These are phyloP conservation scores for Verticillium isaacii DNA, from an alignment of 2,329 filamentous ascomycete genomes.

Conservation along the genomic window DNA sequence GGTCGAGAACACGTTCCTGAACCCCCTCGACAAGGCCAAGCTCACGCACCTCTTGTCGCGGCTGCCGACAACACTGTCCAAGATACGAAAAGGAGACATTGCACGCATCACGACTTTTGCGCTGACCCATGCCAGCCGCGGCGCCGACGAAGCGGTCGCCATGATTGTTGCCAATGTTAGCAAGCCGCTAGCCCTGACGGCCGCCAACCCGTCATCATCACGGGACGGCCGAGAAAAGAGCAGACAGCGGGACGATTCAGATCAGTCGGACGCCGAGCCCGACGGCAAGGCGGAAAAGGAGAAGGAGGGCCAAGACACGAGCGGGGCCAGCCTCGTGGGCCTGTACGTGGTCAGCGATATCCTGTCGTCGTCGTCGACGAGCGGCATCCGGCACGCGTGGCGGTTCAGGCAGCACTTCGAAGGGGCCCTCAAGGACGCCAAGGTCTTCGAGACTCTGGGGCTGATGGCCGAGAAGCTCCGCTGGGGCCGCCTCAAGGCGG, in stretches of 20 bases:
- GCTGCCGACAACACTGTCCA: slow-evolving; percentile 69
- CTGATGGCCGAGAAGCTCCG: slow-evolving; percentile 63
- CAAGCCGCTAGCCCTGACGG: slow-evolving; percentile 68
- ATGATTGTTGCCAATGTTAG: slow-evolving; percentile 80
- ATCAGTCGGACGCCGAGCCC: slow-evolving; percentile 27
- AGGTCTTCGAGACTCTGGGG: slow-evolving; percentile 72
- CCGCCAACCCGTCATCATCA: slow-evolving; percentile 47
- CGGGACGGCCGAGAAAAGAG: slow-evolving; percentile 13
- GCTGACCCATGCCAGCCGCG: slow-evolving; percentile 78
- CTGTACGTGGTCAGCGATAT: slow-evolving; percentile 78
- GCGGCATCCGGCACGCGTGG: slow-evolving; percentile 79
- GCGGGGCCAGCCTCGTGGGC: slow-evolving; percentile 70
- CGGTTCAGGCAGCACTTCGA: slow-evolving; percentile 81
- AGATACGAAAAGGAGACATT: slow-evolving; percentile 77
- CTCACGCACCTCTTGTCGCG: slow-evolving; percentile 79
- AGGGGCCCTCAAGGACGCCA: slow-evolving; percentile 59
- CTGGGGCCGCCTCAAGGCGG: slow-evolving; percentile 78
- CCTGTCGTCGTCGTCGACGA: slow-evolving; percentile 69
- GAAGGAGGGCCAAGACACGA: slow-evolving; percentile 55
- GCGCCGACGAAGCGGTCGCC: slow-evolving; percentile 87
- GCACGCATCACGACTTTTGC: slow-evolving; percentile 84
- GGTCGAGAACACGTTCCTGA: slow-evolving; percentile 62
- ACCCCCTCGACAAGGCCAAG: slow-evolving; percentile 78
- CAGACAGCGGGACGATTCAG: slow-evolving; percentile 27
- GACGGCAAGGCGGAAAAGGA: slow-evolving; percentile 37